Conservation (phyloP, 1,284 basidiomycete species). For the Rhizoctonia solani region DNA sequence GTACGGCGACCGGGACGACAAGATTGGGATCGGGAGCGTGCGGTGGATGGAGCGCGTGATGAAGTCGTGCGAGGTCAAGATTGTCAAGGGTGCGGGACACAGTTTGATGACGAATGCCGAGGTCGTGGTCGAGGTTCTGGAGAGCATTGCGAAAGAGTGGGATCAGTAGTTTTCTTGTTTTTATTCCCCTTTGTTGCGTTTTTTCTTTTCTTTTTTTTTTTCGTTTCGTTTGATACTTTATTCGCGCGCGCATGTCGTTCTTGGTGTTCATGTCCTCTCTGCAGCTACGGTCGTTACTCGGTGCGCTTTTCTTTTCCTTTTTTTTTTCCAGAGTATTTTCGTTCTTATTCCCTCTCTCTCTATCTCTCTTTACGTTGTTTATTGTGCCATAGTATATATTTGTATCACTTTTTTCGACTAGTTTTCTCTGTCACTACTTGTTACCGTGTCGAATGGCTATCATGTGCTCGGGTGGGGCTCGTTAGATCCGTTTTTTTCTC, state of each 20-base stretch:
- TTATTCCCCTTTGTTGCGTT: neutral
- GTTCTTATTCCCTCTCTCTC: neutral
- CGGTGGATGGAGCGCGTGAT: constrained; percentile 89
- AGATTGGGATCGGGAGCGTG: constrained; percentile 85
- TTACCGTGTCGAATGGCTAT: too few relatives aligned
- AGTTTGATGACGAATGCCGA: constrained; percentile 87
- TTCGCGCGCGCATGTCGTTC: constrained; percentile 1
- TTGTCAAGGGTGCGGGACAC: constrained; percentile 88
- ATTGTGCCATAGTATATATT: constrained; percentile 17
- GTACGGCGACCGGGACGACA: constrained; percentile 93
- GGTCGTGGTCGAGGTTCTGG: constrained; percentile 87
- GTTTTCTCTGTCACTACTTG: constrained; percentile 29
- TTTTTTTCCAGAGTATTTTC: too few relatives aligned
- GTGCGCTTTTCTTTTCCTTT: too few relatives aligned
- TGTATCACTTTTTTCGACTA: constrained; percentile 24
- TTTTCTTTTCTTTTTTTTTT: neutral
- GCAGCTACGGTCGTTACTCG: too few relatives aligned
- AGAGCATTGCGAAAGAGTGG: constrained; percentile 53
- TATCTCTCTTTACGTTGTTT: neutral
- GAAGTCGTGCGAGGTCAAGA: constrained; percentile 76
- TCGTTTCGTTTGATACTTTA: neutral
- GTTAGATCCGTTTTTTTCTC: too few relatives aligned
- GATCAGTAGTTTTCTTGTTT: constrained; percentile 21
- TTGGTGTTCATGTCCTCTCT: too few relatives aligned
- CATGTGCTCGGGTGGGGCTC: too few relatives aligned